Percentiles rank a stretch among this genome's conserved stretches.
Conservation (phyloP, 2,329 filamentous ascomycete genomes). For the Dactylella cylindrospora region DNA sequence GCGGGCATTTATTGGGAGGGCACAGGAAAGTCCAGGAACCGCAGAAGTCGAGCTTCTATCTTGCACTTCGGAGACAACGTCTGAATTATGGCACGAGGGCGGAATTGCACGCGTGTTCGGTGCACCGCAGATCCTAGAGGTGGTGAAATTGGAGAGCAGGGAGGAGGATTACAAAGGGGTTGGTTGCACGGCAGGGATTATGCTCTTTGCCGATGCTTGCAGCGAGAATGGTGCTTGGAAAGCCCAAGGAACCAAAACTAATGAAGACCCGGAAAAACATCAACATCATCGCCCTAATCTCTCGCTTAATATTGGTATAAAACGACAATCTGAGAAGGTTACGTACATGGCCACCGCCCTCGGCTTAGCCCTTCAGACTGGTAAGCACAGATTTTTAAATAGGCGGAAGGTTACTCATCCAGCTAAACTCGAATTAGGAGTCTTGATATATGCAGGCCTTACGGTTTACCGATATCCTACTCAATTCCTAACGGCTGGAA, state of each 20-base stretch:
- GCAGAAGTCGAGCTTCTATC: constrained; percentile 7
- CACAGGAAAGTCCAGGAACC: constrained; percentile 5
- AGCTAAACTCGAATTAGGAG: not conserved
- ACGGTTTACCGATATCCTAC: not conserved
- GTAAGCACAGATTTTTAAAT: too few relatives aligned
- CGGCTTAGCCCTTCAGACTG: constrained; percentile 31
- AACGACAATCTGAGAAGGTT: not conserved
- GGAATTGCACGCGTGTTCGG: constrained; percentile 7
- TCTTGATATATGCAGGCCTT: constrained; percentile 36
- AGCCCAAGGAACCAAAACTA: not conserved
- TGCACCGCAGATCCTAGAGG: constrained; percentile 1
- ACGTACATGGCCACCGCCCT: constrained; percentile 11
- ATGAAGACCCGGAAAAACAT: not conserved
- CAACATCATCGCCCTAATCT: constrained; percentile 23
- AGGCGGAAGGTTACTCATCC: not conserved
- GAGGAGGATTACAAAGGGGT: too few relatives aligned
- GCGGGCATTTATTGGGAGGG: constrained; percentile 16
- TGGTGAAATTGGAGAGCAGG: too few relatives aligned
- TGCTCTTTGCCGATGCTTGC: too few relatives aligned
- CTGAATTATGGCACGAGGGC: constrained; percentile 9
- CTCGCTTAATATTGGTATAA: constrained; percentile 40
- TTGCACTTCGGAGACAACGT: constrained; percentile 2
- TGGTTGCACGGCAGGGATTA: too few relatives aligned
- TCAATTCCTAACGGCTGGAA: not conserved
- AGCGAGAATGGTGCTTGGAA: too few relatives aligned